Evolutionary conservation across 768 basidiomycete genomes (phyloP), one percentile per base, ranked within the genome.

Genomic region (Tylopilus balloui): DNA sequence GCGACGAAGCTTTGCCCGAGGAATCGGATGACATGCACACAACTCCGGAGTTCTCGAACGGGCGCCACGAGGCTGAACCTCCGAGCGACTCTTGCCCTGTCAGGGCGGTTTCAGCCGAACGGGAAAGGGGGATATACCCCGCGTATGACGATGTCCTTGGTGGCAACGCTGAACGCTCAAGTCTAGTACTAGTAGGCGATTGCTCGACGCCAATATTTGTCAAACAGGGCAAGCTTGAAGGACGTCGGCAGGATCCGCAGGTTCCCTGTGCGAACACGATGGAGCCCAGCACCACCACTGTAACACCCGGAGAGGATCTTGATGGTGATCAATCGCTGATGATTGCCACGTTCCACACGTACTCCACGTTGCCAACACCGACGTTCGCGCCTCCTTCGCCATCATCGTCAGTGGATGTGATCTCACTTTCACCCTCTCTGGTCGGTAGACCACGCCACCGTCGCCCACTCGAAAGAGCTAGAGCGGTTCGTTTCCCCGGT

Each of bases 401-500:
- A 34, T 67, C 61, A 14, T 45, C 67, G 15, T 65, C 61, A 39
- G 39, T 52, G 37, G 65, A 65, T 19, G 44, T 63, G 17, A 58
- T 57, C 24, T 56, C 53, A 10, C 55, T 51, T n/a, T 51, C 36
- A 36, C 61, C 52, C 12, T 58, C 65, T 34, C 54, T 59, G n/a
- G 50, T 48, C 35, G 25, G 50, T 36, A 53, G 40, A 44, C 54
- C 54, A 50, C 60, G 58, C 29, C 51, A 63, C 48, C 67, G 65
- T 23, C 65, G 63, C 20, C 65, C 63, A 14, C 63, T 69, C 12
- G 65, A 66, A 51, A 62, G 67, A 25, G 58, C 65, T 0, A 53
- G 65, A 50, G 65, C 65, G n/a, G 65, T 66, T 36, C 65, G 67
- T 34, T 54, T 66, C 11, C 56, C 54, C n/a, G 56, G 58, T 1